phyloP scores from a whole-genome alignment of 108 stramenopile species.

The Nannochloropsis gaditana region DNA sequence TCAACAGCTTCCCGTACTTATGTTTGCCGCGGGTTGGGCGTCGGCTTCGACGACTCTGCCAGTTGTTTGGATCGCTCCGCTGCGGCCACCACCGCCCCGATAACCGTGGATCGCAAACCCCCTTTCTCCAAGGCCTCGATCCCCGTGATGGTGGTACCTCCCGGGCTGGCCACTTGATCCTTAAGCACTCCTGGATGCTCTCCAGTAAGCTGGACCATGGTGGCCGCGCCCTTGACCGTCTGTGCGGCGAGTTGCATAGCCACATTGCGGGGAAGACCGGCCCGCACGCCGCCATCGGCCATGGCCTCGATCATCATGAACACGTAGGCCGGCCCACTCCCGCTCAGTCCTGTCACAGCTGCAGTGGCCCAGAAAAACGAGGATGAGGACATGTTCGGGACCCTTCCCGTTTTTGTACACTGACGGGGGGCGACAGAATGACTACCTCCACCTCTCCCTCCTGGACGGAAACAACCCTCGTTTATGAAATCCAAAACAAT shows the following conservation, averaged over 20 bases:
- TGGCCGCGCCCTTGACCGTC: constrained; percentile 89
- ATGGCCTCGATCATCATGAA: constrained; percentile 91
- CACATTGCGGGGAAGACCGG: constrained; percentile 74
- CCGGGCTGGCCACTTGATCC: constrained; percentile 78
- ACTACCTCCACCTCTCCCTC: too few relatives aligned
- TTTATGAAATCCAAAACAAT: neutral
- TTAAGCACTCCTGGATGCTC: constrained; percentile 82
- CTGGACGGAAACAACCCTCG: neutral
- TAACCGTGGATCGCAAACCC: constrained; percentile 49
- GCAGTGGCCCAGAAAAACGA: neutral
- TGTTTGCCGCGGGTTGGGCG: neutral
- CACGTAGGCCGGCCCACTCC: constrained; percentile 89
- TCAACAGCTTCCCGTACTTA: too few relatives aligned
- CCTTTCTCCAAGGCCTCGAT: constrained; percentile 81
- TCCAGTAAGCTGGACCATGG: constrained; percentile 82
- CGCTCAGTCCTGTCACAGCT: constrained; percentile 87
- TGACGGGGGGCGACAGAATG: too few relatives aligned
- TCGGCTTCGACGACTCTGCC: neutral
- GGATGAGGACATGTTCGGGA: too few relatives aligned
- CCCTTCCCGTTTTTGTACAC: too few relatives aligned
- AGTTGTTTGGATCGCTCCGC: constrained; percentile 32
- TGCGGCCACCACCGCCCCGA: constrained; percentile 49
- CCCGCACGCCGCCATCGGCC: constrained; percentile 87
- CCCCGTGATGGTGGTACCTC: constrained; percentile 90
- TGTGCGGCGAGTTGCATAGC: constrained; percentile 83